Evolutionary conservation across 257 asterid species (phyloP), one percentile per base, ranked within the genome.

Genomic region (Verbascum thapsus): DNA sequence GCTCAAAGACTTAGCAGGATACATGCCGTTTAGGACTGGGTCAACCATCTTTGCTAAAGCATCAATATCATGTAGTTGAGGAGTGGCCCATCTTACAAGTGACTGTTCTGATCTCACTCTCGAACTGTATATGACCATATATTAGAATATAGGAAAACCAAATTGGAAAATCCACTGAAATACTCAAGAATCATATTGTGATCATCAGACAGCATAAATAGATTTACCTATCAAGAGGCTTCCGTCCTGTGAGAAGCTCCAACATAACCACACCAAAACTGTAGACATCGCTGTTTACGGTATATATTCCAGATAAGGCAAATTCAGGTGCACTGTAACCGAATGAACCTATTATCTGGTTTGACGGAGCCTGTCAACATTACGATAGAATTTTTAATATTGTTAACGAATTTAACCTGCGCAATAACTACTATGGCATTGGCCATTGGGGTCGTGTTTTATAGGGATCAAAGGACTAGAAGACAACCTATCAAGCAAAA

Each of bases 21-120:
- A 94, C 97, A 90, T 87, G 77, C 97, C 99, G 64, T 90, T 81
- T 26, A 94, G 81, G 70, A 79, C 43, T 15, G 94, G 92, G 74
- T 94, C 99, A 30, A 94, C 99, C 99, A 94, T 94, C 85, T 83
- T 89, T 1, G 99, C 86, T 38, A 94, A 80, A 77, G 98, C 96
- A 64, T 94, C 99, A 22, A 94, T 94, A 69, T 94, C 99, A 58
- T 94, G 98, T 72, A 90, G 97, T 64, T 94, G 99, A 59, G 99
- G 96, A 61, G 95, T 85, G 44, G 97, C 95, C 99, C 99, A 94
- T 75, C 97, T 81, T 53, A 94, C 99, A 22, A 94, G 95, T 6
- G 99, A 94, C 70, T 90, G 99, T 65, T 94, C 99, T 17, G 90
- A 79, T 80, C 99, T 83, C 70, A 41, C 76, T 67, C 97, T 75